These are phyloP conservation scores for Sapria himalayana DNA, from an alignment of 345 rosid species.

Conservation along the genomic window DNA sequence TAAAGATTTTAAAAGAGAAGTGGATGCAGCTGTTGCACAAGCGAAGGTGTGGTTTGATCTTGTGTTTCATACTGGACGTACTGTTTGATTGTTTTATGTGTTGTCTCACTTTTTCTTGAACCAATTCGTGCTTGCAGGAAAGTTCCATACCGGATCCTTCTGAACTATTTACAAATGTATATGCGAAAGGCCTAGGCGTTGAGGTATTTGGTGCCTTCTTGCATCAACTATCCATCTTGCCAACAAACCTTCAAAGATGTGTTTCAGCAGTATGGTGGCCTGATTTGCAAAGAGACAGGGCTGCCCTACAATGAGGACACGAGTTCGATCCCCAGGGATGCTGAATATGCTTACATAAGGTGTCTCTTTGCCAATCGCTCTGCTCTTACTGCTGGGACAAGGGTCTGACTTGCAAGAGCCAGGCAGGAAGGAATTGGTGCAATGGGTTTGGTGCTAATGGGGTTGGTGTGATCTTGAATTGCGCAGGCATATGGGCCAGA, in stretches of 20 bases:
- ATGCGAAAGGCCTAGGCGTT: slow-evolving; percentile 47
- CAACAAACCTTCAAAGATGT: not conserved
- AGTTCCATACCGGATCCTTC: slow-evolving; percentile 84
- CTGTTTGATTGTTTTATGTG: not conserved
- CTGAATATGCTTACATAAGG: not conserved
- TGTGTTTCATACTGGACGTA: not conserved
- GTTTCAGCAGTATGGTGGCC: not conserved
- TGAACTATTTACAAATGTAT: slow-evolving; percentile 68
- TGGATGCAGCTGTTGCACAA: slow-evolving; percentile 83
- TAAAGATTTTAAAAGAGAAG: slow-evolving; percentile 74
- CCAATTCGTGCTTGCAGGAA: slow-evolving; percentile 53
- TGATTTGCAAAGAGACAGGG: not conserved
- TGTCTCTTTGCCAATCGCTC: not conserved
- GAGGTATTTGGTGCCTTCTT: slow-evolving; percentile 33
- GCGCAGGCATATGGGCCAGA: slow-evolving; percentile 67
- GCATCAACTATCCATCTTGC: not conserved
- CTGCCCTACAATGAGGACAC: not conserved
- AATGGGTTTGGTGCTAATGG: not conserved
- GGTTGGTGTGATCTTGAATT: slow-evolving; percentile 6
- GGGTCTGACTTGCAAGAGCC: too few relatives aligned
- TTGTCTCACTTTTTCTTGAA: slow-evolving; percentile 4
- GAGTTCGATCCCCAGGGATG: not conserved
- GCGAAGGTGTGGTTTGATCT: slow-evolving; percentile 46
- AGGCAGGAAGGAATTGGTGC: too few relatives aligned
- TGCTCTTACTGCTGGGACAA: too few relatives aligned